Percentiles rank a stretch among this genome's conserved stretches.
Conservation (phyloP, 2,329 filamentous ascomycete genomes). For the Aphanocladium album region DNA sequence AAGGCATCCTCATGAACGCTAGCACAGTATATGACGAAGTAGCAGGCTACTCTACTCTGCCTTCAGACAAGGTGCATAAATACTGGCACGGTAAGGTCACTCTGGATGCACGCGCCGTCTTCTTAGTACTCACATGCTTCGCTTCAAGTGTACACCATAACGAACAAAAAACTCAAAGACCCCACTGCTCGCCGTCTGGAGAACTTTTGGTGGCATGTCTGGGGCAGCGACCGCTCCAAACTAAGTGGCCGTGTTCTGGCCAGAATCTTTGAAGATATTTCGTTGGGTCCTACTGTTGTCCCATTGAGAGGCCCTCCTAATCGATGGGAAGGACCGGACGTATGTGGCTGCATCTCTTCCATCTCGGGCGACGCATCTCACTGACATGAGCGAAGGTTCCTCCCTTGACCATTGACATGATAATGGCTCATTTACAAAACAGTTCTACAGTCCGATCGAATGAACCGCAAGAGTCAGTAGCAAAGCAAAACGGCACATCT, state of each 20-base stretch:
- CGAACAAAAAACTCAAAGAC: slow-evolving; percentile 52
- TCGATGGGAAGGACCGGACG: slow-evolving; percentile 47
- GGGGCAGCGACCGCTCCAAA: slow-evolving; percentile 51
- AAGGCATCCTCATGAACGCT: slow-evolving; percentile 53
- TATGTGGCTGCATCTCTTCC: slow-evolving; percentile 25
- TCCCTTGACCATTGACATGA: slow-evolving; percentile 25
- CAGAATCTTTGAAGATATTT: slow-evolving; percentile 53
- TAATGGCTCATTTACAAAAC: slow-evolving; percentile 18
- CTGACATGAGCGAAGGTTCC: slow-evolving; percentile 21
- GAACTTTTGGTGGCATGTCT: slow-evolving; percentile 63
- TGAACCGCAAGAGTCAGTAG: not conserved
- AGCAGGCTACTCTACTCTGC: slow-evolving; percentile 45
- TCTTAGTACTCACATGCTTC: slow-evolving; percentile 12
- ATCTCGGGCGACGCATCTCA: slow-evolving; percentile 1
- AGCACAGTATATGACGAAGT: slow-evolving; percentile 49
- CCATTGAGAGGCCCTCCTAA: slow-evolving; percentile 50
- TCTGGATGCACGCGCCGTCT: not conserved
- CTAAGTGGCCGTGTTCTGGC: slow-evolving; percentile 51
- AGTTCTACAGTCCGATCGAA: slow-evolving; percentile 4
- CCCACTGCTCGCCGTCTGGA: slow-evolving; percentile 59
- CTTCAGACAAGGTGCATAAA: slow-evolving; percentile 48
- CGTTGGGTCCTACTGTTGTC: slow-evolving; percentile 52
- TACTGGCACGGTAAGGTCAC: slow-evolving; percentile 52
- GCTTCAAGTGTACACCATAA: slow-evolving; percentile 53
- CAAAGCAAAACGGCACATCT: not conserved